Conservation (phyloP, 2,329 filamentous ascomycete genomes). For the Chrysoporthe cubensis region DNA sequence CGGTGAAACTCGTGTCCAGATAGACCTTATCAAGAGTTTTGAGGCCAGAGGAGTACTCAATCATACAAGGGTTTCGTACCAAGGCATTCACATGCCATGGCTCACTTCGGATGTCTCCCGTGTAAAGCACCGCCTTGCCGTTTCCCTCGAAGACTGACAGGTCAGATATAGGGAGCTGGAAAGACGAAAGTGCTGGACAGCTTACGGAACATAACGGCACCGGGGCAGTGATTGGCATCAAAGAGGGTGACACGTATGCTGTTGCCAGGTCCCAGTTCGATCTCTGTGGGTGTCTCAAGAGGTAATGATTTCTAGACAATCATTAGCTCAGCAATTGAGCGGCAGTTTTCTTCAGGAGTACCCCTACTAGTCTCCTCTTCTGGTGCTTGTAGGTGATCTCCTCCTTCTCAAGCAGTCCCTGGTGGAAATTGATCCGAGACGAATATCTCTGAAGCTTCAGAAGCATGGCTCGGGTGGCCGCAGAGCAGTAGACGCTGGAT, state of each 20-base stretch:
- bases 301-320: slow-evolving; percentile 71
- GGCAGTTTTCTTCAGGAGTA: neutral
- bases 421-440: slow-evolving; percentile 79
- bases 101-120: slow-evolving; percentile 85
- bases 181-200: neutral
- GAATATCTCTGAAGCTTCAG: slow-evolving; percentile 78
- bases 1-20: slow-evolving; percentile 79
- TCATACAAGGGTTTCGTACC: slow-evolving; percentile 69
- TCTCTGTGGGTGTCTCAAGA: slow-evolving; percentile 74
- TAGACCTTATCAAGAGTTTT: slow-evolving; percentile 80
- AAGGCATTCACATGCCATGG: slow-evolving; percentile 82
- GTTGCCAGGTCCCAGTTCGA: slow-evolving; percentile 73
- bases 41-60: slow-evolving; percentile 72
- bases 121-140: slow-evolving; percentile 78
- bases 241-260: slow-evolving; percentile 81
- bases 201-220: slow-evolving; percentile 84
- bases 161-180: neutral
- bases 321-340: slow-evolving; percentile 11
- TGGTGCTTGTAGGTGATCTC: slow-evolving; percentile 79
- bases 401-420: slow-evolving; percentile 75
- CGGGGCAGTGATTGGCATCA: slow-evolving; percentile 90
- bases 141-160: slow-evolving; percentile 71
- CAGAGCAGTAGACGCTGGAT: slow-evolving; percentile 78
- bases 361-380: slow-evolving; percentile 63
- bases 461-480: slow-evolving; percentile 79